A percentile compares a stretch with the other conserved stretches of the same genome.
These are phyloP conservation scores for Clitocybe nebularis DNA, from an alignment of 1,284 basidiomycete species.

Conservation along the genomic window DNA sequence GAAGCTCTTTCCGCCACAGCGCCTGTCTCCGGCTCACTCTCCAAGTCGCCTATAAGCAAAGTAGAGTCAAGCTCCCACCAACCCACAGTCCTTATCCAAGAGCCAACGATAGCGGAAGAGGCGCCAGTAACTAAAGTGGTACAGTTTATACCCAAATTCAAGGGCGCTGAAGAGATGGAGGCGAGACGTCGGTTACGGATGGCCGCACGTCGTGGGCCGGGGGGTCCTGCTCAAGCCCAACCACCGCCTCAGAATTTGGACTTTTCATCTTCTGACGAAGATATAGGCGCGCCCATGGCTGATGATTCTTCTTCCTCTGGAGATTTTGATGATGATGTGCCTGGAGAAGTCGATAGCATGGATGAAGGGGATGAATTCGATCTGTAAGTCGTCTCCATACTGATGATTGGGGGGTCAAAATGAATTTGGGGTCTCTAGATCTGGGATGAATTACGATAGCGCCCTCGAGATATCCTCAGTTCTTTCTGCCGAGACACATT, in stretches of 20 bases:
- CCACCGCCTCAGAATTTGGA: constrained; percentile 41
- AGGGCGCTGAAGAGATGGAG: constrained; percentile 77
- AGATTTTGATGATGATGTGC: constrained; percentile 53
- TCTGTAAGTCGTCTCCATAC: constrained; percentile 47
- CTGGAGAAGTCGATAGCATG: constrained; percentile 47
- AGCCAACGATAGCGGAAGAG: constrained; percentile 38
- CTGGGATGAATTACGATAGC: constrained; percentile 47
- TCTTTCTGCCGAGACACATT: constrained; percentile 46
- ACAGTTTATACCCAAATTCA: constrained; percentile 70
- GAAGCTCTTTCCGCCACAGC: constrained; percentile 24
- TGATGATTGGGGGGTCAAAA: neutral
- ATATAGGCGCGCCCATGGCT: constrained; percentile 22
- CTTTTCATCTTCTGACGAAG: constrained; percentile 55
- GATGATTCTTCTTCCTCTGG: constrained; percentile 52
- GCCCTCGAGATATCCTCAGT: constrained; percentile 55
- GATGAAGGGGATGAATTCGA: constrained; percentile 73
- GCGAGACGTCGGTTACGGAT: constrained; percentile 61
- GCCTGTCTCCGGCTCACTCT: constrained; percentile 22
- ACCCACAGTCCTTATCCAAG: constrained; percentile 33
- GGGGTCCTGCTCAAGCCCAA: constrained; percentile 24
- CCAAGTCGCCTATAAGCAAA: constrained; percentile 20
- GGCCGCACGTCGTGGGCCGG: constrained; percentile 48
- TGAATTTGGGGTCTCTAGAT: constrained; percentile 49
- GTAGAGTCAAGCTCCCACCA: constrained; percentile 20
- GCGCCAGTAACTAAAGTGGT: constrained; percentile 43